phyloP scores from a whole-genome alignment of 768 basidiomycete genomes.

The Naematelia aurantialba region DNA sequence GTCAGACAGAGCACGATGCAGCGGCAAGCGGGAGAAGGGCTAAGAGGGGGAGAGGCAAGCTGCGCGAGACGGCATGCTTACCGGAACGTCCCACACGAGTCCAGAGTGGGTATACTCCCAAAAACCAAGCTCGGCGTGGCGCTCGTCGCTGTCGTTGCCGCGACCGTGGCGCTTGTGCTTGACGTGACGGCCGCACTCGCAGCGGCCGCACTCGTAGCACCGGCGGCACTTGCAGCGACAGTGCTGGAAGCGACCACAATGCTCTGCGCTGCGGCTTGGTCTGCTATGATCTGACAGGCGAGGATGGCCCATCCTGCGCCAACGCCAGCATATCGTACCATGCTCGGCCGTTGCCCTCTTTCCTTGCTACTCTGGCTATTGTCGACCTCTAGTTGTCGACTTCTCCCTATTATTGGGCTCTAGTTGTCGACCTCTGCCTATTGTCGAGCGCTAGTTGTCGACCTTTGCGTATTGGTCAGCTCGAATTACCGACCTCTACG shows the following conservation, averaged over 20 bases:
- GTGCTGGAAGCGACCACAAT: background rate
- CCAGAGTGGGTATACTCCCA: background rate
- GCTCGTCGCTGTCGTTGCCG: background rate
- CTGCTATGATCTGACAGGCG: no score
- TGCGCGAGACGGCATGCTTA: background rate
- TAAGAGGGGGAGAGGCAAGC: background rate
- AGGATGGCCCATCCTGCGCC: no score
- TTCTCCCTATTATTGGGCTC: no score
- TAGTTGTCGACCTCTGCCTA: no score
- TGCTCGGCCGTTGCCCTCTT: no score
- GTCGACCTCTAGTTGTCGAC: no score
- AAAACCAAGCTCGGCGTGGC: background rate
- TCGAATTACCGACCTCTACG: no score
- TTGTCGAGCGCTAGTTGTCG: no score
- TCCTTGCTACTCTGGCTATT: no score
- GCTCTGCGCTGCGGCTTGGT: no score
- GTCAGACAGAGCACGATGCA: background rate
- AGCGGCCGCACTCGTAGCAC: background rate
- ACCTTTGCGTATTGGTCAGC: no score
- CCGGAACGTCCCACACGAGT: background rate
- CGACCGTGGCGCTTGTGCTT: background rate
- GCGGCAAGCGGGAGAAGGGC: background rate
- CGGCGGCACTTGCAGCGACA: background rate
- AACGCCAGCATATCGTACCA: no score
- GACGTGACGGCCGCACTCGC: background rate